A percentile compares a stretch with the other conserved stretches of the same genome.
Evolutionary conservation across 768 basidiomycete species (phyloP).

Genomic region (Boletus tylopilopsis): DNA sequence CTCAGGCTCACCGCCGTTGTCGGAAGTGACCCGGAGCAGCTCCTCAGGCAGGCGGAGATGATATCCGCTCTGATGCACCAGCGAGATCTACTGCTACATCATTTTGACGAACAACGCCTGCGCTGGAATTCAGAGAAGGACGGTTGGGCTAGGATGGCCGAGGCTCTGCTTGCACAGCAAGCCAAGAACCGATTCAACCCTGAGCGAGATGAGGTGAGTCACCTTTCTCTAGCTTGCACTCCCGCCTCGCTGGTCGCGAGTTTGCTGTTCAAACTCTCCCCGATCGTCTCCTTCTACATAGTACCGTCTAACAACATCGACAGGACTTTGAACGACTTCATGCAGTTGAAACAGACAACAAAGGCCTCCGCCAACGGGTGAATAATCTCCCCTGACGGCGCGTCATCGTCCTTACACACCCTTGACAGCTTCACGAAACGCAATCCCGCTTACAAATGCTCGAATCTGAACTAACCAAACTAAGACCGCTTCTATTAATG

Average conservation of each 20-base stretch:
- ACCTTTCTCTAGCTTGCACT: not conserved
- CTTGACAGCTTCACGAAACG: constrained; percentile 52
- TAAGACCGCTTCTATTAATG: constrained; percentile 68
- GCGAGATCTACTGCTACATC: constrained; percentile 51
- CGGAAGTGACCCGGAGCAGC: constrained; percentile 42
- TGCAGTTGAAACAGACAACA: constrained; percentile 58
- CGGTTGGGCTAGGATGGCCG: constrained; percentile 62
- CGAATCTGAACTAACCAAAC: constrained; percentile 59
- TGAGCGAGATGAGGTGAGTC: constrained; percentile 44
- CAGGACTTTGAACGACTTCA: constrained; percentile 58
- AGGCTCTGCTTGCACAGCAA: constrained; percentile 54
- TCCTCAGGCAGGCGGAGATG: constrained; percentile 57
- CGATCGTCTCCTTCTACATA: not conserved
- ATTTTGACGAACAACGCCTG: constrained; percentile 54
- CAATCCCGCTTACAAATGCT: constrained; percentile 51
- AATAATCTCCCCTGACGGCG: constrained; percentile 6
- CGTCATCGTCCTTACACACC: constrained; percentile 3
- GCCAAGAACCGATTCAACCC: constrained; percentile 36
- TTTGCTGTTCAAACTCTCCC: not conserved
- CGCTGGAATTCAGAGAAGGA: constrained; percentile 62
- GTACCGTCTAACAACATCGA: constrained; percentile 13
- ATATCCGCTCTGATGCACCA: constrained; percentile 56
- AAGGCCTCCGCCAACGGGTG: constrained; percentile 58
- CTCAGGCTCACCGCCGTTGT: constrained; percentile 41
- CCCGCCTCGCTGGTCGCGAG: not conserved